phyloP scores from a whole-genome alignment of 176 grass and related monocot genomes.

The Hordeum marinum region DNA sequence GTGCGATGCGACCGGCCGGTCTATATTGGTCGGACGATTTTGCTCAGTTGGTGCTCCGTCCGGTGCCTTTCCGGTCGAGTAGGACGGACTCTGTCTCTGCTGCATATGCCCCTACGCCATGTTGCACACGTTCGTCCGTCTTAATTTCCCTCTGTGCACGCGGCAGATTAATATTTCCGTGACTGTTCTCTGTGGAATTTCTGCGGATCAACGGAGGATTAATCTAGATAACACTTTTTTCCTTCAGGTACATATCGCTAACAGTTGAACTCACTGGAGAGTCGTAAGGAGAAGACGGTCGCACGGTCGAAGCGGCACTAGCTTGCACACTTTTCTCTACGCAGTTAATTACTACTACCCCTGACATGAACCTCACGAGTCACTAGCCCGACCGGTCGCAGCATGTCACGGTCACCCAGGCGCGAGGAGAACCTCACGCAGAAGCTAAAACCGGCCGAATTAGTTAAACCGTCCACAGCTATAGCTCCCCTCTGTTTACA shows the following conservation, averaged over 20 bases:
- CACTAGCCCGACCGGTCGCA: not conserved
- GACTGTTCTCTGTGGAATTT: not conserved
- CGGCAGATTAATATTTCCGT: no score
- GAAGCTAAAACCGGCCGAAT: not conserved
- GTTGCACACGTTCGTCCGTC: not conserved
- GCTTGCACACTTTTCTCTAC: not conserved
- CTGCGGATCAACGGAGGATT: not conserved
- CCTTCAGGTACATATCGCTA: not conserved
- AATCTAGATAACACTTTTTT: not conserved
- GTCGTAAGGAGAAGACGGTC: not conserved
- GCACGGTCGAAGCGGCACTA: not conserved
- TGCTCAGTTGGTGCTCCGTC: not conserved
- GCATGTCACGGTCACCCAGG: not conserved
- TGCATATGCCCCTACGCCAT: not conserved
- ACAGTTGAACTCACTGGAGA: not conserved
- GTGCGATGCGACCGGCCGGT: not conserved
- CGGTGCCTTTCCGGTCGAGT: constrained; percentile 17
- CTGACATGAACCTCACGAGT: no score
- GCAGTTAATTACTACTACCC: not conserved
- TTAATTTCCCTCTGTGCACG: no score
- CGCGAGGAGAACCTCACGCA: not conserved
- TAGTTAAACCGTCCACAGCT: not conserved
- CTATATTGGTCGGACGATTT: not conserved
- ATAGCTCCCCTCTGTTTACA: not conserved
- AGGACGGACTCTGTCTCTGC: not conserved